Evolutionary conservation across 2,329 filamentous ascomycete species (phyloP).

Genomic region (Ramichloridium luteum): DNA sequence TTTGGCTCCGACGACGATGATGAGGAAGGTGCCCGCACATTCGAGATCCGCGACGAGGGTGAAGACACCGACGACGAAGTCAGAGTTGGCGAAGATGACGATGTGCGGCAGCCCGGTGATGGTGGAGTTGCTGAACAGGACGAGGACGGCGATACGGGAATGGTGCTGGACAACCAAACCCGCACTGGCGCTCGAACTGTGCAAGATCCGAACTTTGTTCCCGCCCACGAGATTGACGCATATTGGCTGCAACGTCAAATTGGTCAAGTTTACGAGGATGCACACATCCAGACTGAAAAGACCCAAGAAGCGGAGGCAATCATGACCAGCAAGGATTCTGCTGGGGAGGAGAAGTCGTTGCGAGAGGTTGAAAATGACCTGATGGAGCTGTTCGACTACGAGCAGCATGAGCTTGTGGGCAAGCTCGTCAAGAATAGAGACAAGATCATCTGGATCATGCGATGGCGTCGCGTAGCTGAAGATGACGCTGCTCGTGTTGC

Average conservation of each 20-base stretch:
- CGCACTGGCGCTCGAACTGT: slow-evolving; percentile 36
- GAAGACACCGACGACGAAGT: slow-evolving; percentile 61
- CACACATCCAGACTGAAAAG: slow-evolving; percentile 87
- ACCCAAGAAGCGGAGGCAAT: slow-evolving; percentile 73
- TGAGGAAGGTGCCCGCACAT: slow-evolving; percentile 60
- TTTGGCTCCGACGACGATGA: slow-evolving; percentile 84
- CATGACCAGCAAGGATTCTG: slow-evolving; percentile 57
- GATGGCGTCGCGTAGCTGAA: slow-evolving; percentile 69
- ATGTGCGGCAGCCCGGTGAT: slow-evolving; percentile 34
- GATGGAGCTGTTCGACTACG: slow-evolving; percentile 97
- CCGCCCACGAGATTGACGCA: slow-evolving; percentile 84
- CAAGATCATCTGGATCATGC: slow-evolving; percentile 90
- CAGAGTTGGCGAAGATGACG: slow-evolving; percentile 28
- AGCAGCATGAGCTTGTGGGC: slow-evolving; percentile 83
- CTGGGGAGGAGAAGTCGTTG: slow-evolving; percentile 71
- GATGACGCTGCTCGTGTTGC: slow-evolving; percentile 58
- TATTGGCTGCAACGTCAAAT: slow-evolving; percentile 96
- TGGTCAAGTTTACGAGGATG: slow-evolving; percentile 75
- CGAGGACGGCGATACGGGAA: slow-evolving; percentile 62
- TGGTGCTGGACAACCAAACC: slow-evolving; percentile 65
- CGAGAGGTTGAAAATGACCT: slow-evolving; percentile 96
- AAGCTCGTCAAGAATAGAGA: slow-evolving; percentile 86
- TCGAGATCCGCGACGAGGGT: slow-evolving; percentile 76
- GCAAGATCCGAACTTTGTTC: slow-evolving; percentile 48
- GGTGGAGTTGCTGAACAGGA: slow-evolving; percentile 36